phyloP scores from a whole-genome alignment of 495 filamentous ascomycete genomes.

The Neurospora sp. region DNA sequence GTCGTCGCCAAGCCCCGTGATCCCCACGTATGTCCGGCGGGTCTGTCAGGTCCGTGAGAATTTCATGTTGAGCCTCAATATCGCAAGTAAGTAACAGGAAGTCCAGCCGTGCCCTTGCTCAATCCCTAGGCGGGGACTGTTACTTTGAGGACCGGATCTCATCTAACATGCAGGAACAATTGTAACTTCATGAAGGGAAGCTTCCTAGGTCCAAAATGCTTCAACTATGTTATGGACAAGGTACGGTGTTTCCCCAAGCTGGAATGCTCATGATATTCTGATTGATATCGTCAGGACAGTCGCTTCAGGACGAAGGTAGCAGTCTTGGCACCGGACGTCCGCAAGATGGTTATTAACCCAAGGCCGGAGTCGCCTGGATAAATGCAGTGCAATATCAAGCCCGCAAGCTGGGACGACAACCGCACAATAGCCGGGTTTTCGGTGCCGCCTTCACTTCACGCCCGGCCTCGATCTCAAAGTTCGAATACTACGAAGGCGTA shows the following conservation, averaged over 20 bases:
- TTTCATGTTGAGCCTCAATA: neutral
- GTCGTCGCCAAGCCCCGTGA: neutral
- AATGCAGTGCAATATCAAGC: slow-evolving; percentile 14
- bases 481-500: neutral
- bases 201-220: neutral
- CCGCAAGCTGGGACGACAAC: neutral
- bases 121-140: neutral
- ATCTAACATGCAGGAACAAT: slow-evolving; percentile 14
- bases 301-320: slow-evolving; percentile 1
- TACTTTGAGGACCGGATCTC: neutral
- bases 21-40: neutral
- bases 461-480: neutral
- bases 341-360: slow-evolving; percentile 13
- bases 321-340: slow-evolving; percentile 13
- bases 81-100: neutral
- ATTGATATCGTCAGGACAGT: neutral
- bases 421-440: neutral
- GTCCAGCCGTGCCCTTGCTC: neutral
- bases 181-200: slow-evolving; percentile 5
- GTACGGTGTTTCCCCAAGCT: neutral
- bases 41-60: neutral
- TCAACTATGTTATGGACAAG: neutral
- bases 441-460: neutral
- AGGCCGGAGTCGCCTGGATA: slow-evolving; percentile 17
- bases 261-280: neutral